phyloP scores from a whole-genome alignment of 495 filamentous ascomycete genomes.

The Talaromyces borbonicus region DNA sequence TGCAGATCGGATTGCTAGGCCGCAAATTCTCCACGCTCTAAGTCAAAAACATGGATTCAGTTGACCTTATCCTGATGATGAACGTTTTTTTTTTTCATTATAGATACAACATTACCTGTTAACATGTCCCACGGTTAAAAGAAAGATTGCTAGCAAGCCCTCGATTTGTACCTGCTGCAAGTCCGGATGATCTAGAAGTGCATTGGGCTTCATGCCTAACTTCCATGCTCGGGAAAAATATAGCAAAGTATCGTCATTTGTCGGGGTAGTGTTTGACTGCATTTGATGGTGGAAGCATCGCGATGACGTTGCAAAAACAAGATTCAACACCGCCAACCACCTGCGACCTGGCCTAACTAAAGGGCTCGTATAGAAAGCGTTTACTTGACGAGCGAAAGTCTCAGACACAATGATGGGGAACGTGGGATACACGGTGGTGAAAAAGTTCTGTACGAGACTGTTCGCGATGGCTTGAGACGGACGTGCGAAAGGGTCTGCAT shows the following conservation, averaged over 20 bases:
- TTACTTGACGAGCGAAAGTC: slow-evolving; percentile 33
- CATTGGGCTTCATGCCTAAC: slow-evolving; percentile 37
- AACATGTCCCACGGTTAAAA: slow-evolving; percentile 46
- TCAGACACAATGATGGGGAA: slow-evolving; percentile 50
- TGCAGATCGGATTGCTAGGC: slow-evolving; percentile 49
- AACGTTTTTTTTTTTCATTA: too few species aligned
- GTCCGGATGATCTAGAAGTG: slow-evolving; percentile 43
- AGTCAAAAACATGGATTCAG: background rate
- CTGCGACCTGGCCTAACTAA: slow-evolving; percentile 29
- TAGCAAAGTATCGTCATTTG: slow-evolving; percentile 37
- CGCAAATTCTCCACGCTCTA: slow-evolving; percentile 53
- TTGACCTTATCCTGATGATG: too few species aligned
- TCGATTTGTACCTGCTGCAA: slow-evolving; percentile 49
- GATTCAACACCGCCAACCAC: slow-evolving; percentile 52
- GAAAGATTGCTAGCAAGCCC: slow-evolving; percentile 49
- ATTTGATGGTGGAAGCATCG: slow-evolving; percentile 36
- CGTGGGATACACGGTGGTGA: slow-evolving; percentile 43
- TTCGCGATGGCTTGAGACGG: slow-evolving; percentile 44
- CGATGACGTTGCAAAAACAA: slow-evolving; percentile 56
- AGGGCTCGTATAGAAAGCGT: slow-evolving; percentile 25
- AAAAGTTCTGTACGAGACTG: slow-evolving; percentile 42
- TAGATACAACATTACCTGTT: slow-evolving; percentile 40
- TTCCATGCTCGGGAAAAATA: slow-evolving; percentile 52
- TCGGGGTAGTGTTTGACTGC: slow-evolving; percentile 22
- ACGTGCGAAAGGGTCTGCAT: slow-evolving; percentile 37